phyloP scores from a whole-genome alignment of 768 basidiomycete genomes.

The Hypholoma sublateritium region DNA sequence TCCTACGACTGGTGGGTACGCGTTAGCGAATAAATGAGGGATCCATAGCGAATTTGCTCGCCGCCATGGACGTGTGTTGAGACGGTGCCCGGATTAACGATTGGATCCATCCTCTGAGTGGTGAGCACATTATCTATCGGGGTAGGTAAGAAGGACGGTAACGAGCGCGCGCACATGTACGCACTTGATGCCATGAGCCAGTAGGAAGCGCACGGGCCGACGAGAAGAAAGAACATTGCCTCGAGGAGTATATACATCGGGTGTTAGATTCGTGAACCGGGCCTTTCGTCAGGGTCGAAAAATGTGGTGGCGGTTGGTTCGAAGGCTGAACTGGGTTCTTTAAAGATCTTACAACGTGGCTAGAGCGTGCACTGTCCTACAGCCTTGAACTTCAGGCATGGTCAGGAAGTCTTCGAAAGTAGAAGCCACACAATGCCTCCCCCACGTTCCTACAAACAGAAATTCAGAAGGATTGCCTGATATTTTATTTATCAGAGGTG shows the following conservation, averaged over 20 bases:
- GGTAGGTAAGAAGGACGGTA: background rate
- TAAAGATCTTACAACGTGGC: background rate
- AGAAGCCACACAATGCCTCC: no score
- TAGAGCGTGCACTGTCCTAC: background rate
- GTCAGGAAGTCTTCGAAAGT: background rate
- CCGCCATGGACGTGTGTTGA: slow-evolving; percentile 34
- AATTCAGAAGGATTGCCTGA: no score
- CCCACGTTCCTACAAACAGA: no score
- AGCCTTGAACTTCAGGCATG: background rate
- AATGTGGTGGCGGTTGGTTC: background rate
- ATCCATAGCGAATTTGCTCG: slow-evolving; percentile 4
- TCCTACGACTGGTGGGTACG: slow-evolving; percentile 27
- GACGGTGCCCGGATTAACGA: slow-evolving; percentile 32
- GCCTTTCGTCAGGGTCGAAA: no score
- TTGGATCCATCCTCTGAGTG: slow-evolving; percentile 38
- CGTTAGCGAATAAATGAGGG: background rate
- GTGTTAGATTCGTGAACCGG: no score
- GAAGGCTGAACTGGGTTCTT: background rate
- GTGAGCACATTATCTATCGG: slow-evolving; percentile 33
- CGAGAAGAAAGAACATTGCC: background rate
- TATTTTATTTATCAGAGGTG: no score
- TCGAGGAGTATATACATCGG: background rate
- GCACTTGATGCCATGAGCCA: slow-evolving; percentile 18
- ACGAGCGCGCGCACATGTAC: background rate
- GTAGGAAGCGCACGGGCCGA: background rate